These are phyloP conservation scores for Vitis hybrid DNA, from an alignment of 177 flowering plant genomes.

Conservation along the genomic window DNA sequence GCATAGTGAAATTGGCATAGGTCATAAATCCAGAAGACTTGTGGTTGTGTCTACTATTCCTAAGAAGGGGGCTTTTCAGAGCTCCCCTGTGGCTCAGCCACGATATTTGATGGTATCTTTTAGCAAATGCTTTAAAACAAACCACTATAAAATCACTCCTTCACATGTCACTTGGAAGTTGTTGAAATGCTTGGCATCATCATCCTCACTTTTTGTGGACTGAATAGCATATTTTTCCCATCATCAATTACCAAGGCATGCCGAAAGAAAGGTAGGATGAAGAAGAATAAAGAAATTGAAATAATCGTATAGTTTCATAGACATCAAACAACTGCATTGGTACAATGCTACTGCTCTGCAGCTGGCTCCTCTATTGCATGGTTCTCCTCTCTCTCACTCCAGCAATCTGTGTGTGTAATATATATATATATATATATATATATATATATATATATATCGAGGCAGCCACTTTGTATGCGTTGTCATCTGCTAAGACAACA, in stretches of 20 bases:
- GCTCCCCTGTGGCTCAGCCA: no score
- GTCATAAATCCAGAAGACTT: no score
- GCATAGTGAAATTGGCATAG: no score
- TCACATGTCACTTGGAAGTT: no score
- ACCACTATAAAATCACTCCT: no score
- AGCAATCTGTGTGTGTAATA: neutral
- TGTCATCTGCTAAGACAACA: neutral
- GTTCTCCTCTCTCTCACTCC: neutral
- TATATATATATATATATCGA: neutral
- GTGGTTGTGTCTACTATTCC: no score
- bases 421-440: neutral
- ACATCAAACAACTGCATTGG: neutral
- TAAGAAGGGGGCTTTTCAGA: no score
- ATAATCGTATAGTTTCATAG: neutral
- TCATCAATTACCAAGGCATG: neutral
- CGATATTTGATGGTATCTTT: no score
- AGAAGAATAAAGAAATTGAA: neutral
- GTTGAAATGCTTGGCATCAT: no score
- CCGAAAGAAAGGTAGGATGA: neutral
- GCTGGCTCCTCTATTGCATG: constrained; percentile 9
- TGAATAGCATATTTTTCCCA: no score
- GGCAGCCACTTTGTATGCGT: constrained; percentile 5
- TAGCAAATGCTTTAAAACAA: no score
- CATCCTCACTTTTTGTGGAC: no score
- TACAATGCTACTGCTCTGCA: constrained; percentile 8